Conservation (phyloP, 192 early-diverging fungal species). For the Gryganskiella cystojenkinii region DNA sequence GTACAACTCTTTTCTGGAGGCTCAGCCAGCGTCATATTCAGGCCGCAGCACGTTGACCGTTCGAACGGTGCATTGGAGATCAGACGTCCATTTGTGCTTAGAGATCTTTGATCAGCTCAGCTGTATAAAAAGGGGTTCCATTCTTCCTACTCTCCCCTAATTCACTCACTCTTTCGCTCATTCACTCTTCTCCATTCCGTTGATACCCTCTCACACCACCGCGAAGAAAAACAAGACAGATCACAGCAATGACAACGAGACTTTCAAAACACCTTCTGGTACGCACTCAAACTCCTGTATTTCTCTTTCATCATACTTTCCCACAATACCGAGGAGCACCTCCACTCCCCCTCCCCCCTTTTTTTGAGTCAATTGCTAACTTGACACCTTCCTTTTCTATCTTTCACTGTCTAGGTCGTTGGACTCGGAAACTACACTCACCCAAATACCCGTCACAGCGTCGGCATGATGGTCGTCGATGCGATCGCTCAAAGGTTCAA, state of each 20-base stretch:
- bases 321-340: too few species aligned
- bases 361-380: neutral
- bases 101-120: neutral
- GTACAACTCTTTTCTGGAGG: too few species aligned
- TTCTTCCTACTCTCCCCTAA: conserved; percentile 2
- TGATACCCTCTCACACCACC: neutral
- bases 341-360: neutral
- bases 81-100: too few species aligned
- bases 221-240: too few species aligned
- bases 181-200: neutral
- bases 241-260: conserved; percentile 7
- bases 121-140: neutral
- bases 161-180: conserved; percentile 1
- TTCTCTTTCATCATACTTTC: too few species aligned
- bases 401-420: conserved; percentile 57
- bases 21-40: too few species aligned
- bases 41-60: too few species aligned
- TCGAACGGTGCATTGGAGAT: too few species aligned
- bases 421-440: conserved; percentile 78
- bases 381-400: too few species aligned
- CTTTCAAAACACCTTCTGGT: conserved; percentile 25
- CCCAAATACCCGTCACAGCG: conserved; percentile 76
- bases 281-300: too few species aligned
- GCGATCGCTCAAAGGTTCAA: conserved; percentile 56
- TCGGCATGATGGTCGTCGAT: conserved; percentile 78